These are phyloP conservation scores for Glycine tomentella DNA, from an alignment of 306 rosid genomes.

Conservation along the genomic window DNA sequence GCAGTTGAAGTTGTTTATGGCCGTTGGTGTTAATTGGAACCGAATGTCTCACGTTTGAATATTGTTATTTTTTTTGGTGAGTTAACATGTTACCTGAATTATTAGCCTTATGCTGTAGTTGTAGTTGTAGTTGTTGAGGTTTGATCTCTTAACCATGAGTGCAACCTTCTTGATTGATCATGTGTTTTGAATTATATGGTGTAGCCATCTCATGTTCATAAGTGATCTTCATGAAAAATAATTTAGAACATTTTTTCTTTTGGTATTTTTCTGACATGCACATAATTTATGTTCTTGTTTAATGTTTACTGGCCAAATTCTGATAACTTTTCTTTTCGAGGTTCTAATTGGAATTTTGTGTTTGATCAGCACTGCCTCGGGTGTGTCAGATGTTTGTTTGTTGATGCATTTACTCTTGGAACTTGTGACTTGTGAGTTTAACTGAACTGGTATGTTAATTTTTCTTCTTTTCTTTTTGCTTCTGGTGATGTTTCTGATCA, in stretches of 20 bases:
- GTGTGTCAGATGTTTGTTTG: conserved; percentile 36
- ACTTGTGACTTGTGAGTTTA: conserved; percentile 6
- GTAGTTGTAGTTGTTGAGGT: neutral
- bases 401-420: conserved; percentile 42
- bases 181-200: no score
- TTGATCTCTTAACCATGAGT: conserved; percentile 36
- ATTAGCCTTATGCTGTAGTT: conserved; percentile 22
- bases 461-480: neutral
- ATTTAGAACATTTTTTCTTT: neutral
- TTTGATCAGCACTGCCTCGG: no score
- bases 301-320: conserved; percentile 7
- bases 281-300: conserved; percentile 35
- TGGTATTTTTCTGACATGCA: conserved; percentile 24
- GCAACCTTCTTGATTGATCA: no score
- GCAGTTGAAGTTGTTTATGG: conserved; percentile 58
- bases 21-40: conserved; percentile 46
- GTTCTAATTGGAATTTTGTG: conserved; percentile 30
- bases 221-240: conserved; percentile 1
- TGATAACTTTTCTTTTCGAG: conserved; percentile 15
- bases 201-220: conserved; percentile 23
- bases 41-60: conserved; percentile 24
- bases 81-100: conserved; percentile 47
- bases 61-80: conserved; percentile 41
- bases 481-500: conserved; percentile 34
- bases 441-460: conserved; percentile 50